Conservation (phyloP, 805 yeast species). For the Starmerella sp. region DNA sequence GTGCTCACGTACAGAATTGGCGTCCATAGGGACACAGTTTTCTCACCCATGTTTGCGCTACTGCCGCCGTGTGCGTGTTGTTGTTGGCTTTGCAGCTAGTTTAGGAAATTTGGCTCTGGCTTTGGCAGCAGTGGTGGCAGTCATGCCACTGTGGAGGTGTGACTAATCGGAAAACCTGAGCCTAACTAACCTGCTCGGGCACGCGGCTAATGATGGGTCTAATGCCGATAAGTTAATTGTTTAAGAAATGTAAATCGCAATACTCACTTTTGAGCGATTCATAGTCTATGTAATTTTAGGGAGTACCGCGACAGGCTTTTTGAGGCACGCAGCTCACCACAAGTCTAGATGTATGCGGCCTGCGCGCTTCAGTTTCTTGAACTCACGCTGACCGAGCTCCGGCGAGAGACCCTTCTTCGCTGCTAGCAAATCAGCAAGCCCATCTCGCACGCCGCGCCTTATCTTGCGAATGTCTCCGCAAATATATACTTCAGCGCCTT, state of each 20-base stretch:
- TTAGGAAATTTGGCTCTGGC: neutral
- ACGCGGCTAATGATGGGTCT: too few species aligned
- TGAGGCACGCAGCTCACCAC: conserved; percentile 32
- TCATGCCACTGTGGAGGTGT: neutral
- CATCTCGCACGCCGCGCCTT: conserved; percentile 12
- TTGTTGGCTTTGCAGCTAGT: neutral
- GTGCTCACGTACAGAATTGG: conserved; percentile 56
- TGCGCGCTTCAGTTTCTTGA: conserved; percentile 22
- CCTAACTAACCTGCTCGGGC: too few species aligned
- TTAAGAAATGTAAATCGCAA: too few species aligned
- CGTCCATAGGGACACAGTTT: conserved; percentile 18
- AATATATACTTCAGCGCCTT: conserved; percentile 17
- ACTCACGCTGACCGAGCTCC: conserved; percentile 10
- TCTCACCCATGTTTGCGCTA: conserved; percentile 14
- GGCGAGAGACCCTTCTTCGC: conserved; percentile 1
- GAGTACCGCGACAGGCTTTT: too few species aligned
- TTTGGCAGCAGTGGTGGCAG: conserved; percentile 31
- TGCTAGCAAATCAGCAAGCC: conserved; percentile 13
- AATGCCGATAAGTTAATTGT: too few species aligned
- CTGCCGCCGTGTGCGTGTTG: neutral
- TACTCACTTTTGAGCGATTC: too few species aligned
- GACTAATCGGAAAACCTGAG: neutral
- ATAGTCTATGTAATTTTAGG: too few species aligned
- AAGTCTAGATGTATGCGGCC: conserved; percentile 33
- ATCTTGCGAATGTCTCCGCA: conserved; percentile 21